These are phyloP conservation scores for Cytospora mali DNA, from an alignment of 2,329 filamentous ascomycete genomes.

Conservation along the genomic window DNA sequence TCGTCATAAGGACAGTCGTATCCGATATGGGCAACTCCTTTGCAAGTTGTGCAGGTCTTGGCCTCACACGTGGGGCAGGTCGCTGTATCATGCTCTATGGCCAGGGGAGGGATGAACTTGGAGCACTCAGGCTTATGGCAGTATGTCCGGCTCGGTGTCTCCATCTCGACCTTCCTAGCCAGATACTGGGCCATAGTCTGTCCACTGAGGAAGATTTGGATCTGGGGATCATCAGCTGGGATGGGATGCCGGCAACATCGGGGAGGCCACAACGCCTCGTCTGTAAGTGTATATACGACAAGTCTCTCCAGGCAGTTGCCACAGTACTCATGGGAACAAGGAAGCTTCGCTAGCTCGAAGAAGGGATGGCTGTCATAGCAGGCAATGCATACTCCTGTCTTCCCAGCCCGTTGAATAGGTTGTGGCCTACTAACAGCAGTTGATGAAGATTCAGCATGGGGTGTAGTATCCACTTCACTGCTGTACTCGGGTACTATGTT, in stretches of 20 bases:
- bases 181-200: slow-evolving; percentile 42
- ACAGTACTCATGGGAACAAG: slow-evolving; percentile 20
- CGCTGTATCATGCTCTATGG: slow-evolving; percentile 40
- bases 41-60: slow-evolving; percentile 56
- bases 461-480: background rate
- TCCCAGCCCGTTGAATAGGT: background rate
- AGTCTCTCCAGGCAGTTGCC: background rate
- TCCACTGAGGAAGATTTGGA: slow-evolving; percentile 39
- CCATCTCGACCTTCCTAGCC: slow-evolving; percentile 51
- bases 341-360: background rate
- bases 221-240: background rate
- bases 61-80: slow-evolving; percentile 46
- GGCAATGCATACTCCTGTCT: background rate
- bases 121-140: slow-evolving; percentile 50
- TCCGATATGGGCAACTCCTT: slow-evolving; percentile 45
- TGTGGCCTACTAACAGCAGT: background rate
- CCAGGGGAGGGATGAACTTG: slow-evolving; percentile 45
- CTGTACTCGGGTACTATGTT: background rate
- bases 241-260: slow-evolving; percentile 11
- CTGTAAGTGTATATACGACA: background rate
- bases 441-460: background rate
- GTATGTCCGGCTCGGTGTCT: slow-evolving; percentile 52
- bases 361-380: background rate
- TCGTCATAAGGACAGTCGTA: slow-evolving; percentile 51
- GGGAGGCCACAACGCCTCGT: background rate